Evolutionary conservation across 2,329 filamentous ascomycete genomes (phyloP).

Genomic region (Onygenales sp.): DNA sequence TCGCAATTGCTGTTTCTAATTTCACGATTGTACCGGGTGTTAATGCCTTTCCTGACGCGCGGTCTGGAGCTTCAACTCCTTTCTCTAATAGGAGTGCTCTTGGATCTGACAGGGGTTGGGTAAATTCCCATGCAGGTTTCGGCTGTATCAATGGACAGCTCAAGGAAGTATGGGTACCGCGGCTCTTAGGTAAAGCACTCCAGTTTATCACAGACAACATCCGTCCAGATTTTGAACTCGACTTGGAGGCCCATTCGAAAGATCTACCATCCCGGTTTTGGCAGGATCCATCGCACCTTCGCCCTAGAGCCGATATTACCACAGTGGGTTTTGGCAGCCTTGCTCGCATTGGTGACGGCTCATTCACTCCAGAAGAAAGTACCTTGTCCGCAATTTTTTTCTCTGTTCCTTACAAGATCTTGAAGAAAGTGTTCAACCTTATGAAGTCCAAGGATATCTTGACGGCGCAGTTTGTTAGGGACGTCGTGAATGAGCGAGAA

Average conservation of each 20-base stretch:
- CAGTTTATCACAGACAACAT: slow-evolving; percentile 16
- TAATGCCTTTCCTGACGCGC: neutral
- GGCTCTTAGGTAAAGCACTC: slow-evolving; percentile 13
- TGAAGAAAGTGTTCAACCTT: slow-evolving; percentile 13
- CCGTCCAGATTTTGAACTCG: slow-evolving; percentile 16
- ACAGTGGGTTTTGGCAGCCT: slow-evolving; percentile 16
- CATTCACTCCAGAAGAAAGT: slow-evolving; percentile 11
- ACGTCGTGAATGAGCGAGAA: slow-evolving; percentile 21
- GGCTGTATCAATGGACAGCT: slow-evolving; percentile 5
- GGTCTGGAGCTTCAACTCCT: neutral
- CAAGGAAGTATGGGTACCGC: slow-evolving; percentile 8
- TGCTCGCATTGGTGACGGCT: slow-evolving; percentile 7
- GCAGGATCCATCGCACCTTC: slow-evolving; percentile 3
- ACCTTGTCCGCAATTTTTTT: slow-evolving; percentile 20
- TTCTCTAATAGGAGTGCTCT: neutral
- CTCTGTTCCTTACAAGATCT: slow-evolving; percentile 17
- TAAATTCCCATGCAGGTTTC: neutral
- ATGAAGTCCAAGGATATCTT: slow-evolving; percentile 13
- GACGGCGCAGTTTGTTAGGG: slow-evolving; percentile 10
- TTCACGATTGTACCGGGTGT: slow-evolving; percentile 13
- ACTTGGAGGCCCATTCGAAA: slow-evolving; percentile 15
- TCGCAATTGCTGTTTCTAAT: slow-evolving; percentile 15
- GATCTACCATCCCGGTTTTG: slow-evolving; percentile 14
- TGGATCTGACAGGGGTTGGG: neutral
- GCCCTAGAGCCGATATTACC: slow-evolving; percentile 14